Conservation (phyloP, 805 yeast species). For the Starmerella vaccinii region DNA sequence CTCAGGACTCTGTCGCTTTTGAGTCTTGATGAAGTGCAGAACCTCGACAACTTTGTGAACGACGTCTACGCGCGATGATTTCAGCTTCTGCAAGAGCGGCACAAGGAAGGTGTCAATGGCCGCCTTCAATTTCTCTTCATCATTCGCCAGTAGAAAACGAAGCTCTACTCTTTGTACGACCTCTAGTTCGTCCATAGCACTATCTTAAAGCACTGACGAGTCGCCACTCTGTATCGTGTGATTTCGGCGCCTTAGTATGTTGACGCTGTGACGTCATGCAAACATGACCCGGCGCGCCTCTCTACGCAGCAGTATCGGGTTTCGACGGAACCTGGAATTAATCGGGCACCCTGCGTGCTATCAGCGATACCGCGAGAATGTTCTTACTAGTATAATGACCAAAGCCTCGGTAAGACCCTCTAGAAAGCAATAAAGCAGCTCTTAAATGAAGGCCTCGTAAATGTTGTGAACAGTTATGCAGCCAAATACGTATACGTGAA, state of each 20-base stretch:
- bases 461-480: too few relatives aligned
- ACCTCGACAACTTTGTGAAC: slow-evolving; percentile 57
- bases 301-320: neutral
- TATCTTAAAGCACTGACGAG: neutral
- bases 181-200: slow-evolving; percentile 14
- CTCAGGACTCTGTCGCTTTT: slow-evolving; percentile 6
- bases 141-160: slow-evolving; percentile 47
- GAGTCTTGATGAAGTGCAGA: slow-evolving; percentile 49
- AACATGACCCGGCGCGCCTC: neutral
- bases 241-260: neutral
- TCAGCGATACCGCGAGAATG: too few relatives aligned
- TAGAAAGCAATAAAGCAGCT: too few relatives aligned
- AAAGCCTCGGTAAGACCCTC: too few relatives aligned
- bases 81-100: slow-evolving; percentile 68
- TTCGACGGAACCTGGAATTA: neutral
- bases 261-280: slow-evolving; percentile 2
- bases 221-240: slow-evolving; percentile 1
- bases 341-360: too few relatives aligned
- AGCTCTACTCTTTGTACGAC: slow-evolving; percentile 18
- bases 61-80: slow-evolving; percentile 58
- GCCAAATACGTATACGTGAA: too few relatives aligned
- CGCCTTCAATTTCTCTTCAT: slow-evolving; percentile 53
- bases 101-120: slow-evolving; percentile 54
- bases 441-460: too few relatives aligned
- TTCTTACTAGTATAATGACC: too few relatives aligned